Base-by-base conservation (phyloP, 1,284 basidiomycete species). In the Ganoderma lucidum region DNA sequence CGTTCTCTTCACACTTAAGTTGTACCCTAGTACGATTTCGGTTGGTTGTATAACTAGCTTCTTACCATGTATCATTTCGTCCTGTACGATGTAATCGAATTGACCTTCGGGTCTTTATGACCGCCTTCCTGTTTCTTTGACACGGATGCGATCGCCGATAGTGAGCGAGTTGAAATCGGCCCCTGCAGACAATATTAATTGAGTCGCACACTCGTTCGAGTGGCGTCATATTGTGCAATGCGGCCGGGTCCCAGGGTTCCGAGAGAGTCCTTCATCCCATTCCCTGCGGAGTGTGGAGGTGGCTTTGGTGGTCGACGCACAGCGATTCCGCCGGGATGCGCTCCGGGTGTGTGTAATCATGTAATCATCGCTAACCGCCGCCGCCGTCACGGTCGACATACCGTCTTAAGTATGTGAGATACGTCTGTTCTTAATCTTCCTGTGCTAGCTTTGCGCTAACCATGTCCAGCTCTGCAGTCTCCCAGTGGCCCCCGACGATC, bases 401-500 rank as follows among this genome's bases (percentile, higher is more conserved):
- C 23, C 23, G 23, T 23, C 23, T 23, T 23, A 23, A 23, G 23
- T 23, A 23, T 23, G 23, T 23, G 45, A 23, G 28, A 8, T 61
- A 19, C 17, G 12, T 28, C 15, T 63, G 39, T 58, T 42, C 32
- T 37, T 41, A 32, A 10, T 39, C 19, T 28, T 53, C 37, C 30
- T 44, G 39, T 15, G 9, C 35, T 41, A 37, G 19, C 55, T 58
- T 51, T 45, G 30, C 30, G 10, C 45, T 5, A 37, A 44, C 55
- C 10, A 73, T 73, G 72, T 37, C 64, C 44, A 62, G 48, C 51
- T 28, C 45, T 6, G 51, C 62, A n/a, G 62, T 73, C 8, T 58
- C 63, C 0, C 63, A 75, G 28, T 96, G 95, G 95, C 95, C 95
- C 0, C 95, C 95, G 3, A 70, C 79, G 2, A 78, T 96, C n/a